These are phyloP conservation scores for Trametes versicolor DNA, from an alignment of 1,284 basidiomycete species.

Conservation along the genomic window DNA sequence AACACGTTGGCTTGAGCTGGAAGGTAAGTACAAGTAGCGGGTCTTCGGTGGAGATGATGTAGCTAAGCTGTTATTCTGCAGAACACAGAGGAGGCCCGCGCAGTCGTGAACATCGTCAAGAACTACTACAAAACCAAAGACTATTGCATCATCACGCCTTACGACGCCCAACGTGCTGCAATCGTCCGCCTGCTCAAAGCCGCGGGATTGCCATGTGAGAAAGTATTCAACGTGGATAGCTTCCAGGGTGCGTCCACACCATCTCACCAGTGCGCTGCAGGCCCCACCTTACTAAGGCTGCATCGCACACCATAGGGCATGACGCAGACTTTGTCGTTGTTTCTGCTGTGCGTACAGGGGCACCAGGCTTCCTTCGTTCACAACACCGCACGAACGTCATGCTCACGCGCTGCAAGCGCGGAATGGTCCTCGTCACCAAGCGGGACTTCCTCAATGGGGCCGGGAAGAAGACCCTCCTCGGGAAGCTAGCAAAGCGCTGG, in stretches of 20 bases:
- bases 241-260: constrained; percentile 60
- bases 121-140: constrained; percentile 47
- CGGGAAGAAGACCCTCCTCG: constrained; percentile 28
- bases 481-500: constrained; percentile 17
- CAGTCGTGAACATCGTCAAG: constrained; percentile 50
- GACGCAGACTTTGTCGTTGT: constrained; percentile 64
- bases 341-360: constrained; percentile 66
- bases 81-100: constrained; percentile 55
- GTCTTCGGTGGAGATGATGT: not conserved
- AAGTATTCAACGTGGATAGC: constrained; percentile 71
- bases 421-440: constrained; percentile 39
- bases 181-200: constrained; percentile 60
- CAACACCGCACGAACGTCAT: constrained; percentile 73
- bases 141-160: constrained; percentile 75
- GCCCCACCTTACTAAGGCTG: constrained; percentile 9
- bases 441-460: constrained; percentile 31
- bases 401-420: constrained; percentile 44
- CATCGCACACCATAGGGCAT: constrained; percentile 37
- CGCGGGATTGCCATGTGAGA: constrained; percentile 57
- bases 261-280: constrained; percentile 4
- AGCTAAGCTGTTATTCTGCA: constrained; percentile 31
- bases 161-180: constrained; percentile 67
- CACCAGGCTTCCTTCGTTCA: constrained; percentile 66
- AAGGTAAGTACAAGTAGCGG: constrained; percentile 44
- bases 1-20: constrained; percentile 50